Evolutionary conservation across 108 stramenopile species (phyloP), one percentile per base, ranked within the genome.

Genomic region (Aurantiochytrium sp.): DNA sequence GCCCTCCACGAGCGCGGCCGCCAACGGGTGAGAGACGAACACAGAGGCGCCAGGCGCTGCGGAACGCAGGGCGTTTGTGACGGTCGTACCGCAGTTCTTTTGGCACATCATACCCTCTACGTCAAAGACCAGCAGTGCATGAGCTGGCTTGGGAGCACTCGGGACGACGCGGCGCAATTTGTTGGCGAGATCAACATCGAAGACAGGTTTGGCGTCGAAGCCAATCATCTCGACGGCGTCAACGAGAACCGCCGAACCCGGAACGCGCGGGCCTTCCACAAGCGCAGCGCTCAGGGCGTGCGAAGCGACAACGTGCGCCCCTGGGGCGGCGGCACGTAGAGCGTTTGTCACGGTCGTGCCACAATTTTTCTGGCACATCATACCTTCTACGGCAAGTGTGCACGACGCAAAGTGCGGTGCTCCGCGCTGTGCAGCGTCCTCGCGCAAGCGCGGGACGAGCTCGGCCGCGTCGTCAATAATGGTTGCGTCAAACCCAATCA

Each of bases 321-420:
- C 35, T 23, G 25, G 64, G 25, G 64, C 42, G 10, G 42, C 64
- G 25, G 14, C 25, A 14, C 44, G 90, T 29, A 93, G 91, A 5
- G 92, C 89, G n/a, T 60, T 88, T 5, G 44, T 8, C 5, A 93
- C 91, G 14, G 93, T 91, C 23, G 44, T 92, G 12, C 96, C 97
- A 72, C 97, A 97, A 87, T 95, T 96, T 72, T 93, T 94, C 92
- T 97, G 96, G 89, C 97, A 97, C 97, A 97, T 97, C 97, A 97
- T 97, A 4, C 97, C 97, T 23, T 94, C 91, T 16, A 97, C 93
- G 10, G 90, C 29, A 19, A 97, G 88, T 10, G 91, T 89, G 16
- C 92, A 14, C 83, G 72, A 29, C 5, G 91, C 72, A 23, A 42
- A 69, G 42, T 28, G 64, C 25, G 64, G 35, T 8, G 64, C 42